Evolutionary conservation across 331 rosid genomes (phyloP), one percentile per base, ranked within the genome.

Genomic region (Malus hybrid): DNA sequence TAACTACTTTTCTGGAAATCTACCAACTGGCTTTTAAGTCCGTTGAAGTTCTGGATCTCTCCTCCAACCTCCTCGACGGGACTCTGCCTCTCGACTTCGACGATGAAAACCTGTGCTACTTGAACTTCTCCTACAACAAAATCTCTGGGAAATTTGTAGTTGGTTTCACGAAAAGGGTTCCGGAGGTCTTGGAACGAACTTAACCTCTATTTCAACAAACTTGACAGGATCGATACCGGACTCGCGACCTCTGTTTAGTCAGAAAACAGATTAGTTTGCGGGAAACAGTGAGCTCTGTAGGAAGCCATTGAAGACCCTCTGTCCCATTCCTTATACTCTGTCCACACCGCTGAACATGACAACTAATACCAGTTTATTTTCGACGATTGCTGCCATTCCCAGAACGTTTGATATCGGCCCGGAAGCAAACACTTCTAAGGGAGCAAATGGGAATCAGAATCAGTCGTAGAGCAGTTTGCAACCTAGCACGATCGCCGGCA

Each of bases 311-410:
- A 85, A 86, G 79, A 83, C 67, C 28, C 90, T 90, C 5, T 94
- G 99, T 31, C 68, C 90, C 4, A 81, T 94, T 76, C 96, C 97
- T 48, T 91, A 96, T 4, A 77, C 95, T 20, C 75, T 85, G 2
- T 90, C 97, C 4, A 60, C 44, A 32, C 93, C 93, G 12, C 88
- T 89, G 2, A 93, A 91, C 19, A 62, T 71, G 31, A 73, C 93
- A 28, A 71, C 59, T 18, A 36, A 22, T 39, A 6, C 67, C 28
- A 24, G 87, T 7, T 85, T 97, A 69, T 84, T 96, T 60, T 96
- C 97, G 12, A 97, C 97, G 1, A 90, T 94, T 66, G 99, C 97
- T 33, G 99, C 87, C 71, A 90, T 94, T 19, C 99, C 99, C 42
- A 87, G 72, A 87, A 88, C 88, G 63, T 83, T 87, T 5, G 90